Evolutionary conservation across 441 rosid species (phyloP).

Genomic region (Kokia cookei): DNA sequence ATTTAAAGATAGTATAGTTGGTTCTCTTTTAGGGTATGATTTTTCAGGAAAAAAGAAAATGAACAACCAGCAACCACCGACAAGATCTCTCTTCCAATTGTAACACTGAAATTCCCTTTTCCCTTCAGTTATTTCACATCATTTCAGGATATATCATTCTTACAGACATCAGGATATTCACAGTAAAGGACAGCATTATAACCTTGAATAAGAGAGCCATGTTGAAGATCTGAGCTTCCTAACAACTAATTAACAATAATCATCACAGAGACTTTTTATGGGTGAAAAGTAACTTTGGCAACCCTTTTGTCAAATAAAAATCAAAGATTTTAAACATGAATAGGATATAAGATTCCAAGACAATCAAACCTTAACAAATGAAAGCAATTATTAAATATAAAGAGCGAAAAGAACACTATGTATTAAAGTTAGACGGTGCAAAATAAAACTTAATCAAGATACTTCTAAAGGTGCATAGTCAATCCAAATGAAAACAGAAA

Average conservation of each 20-base stretch:
- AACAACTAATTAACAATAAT: neutral
- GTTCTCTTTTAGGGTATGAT: neutral
- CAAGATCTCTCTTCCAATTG: constrained; percentile 4
- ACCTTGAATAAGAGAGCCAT: neutral
- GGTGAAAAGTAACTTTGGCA: neutral
- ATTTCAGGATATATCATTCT: neutral
- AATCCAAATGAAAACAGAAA: constrained; percentile 9
- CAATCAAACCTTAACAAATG: constrained; percentile 1
- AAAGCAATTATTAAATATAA: neutral
- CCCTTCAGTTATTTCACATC: neutral
- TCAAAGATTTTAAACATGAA: neutral
- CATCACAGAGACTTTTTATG: neutral
- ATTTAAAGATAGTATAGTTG: neutral
- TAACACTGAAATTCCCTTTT: neutral
- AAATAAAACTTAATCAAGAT: neutral
- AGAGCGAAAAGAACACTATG: constrained; percentile 1
- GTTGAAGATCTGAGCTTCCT: constrained; percentile 1
- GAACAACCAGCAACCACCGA: neutral
- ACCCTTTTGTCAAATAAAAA: neutral
- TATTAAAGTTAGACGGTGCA: constrained; percentile 3
- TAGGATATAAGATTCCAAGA: neutral
- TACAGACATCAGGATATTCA: neutral
- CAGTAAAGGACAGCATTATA: neutral
- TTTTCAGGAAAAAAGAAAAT: neutral
- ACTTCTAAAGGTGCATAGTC: constrained; percentile 2